Conservation (phyloP, 139 green algal species). For the Coelastrella sp. region DNA sequence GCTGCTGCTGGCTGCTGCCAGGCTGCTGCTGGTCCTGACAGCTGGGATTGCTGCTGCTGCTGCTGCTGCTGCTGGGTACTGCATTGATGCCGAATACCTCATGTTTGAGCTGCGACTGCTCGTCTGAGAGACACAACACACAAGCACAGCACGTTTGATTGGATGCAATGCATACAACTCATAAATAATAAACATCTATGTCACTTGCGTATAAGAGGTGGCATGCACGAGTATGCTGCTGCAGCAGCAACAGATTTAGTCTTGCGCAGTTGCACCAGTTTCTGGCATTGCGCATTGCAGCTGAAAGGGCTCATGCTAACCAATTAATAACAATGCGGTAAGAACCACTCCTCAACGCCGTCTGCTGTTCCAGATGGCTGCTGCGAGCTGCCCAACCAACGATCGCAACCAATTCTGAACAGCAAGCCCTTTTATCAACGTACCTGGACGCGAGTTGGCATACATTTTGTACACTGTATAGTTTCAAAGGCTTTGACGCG, state of each 20-base stretch:
- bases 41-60: background rate
- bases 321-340: background rate
- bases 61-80: background rate
- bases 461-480: background rate
- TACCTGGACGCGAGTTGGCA: background rate
- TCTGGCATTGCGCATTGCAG: too few relatives aligned
- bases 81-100: background rate
- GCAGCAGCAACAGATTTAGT: too few relatives aligned
- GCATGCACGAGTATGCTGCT: too few relatives aligned
- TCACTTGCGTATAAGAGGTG: too few relatives aligned
- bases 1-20: background rate
- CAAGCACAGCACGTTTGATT: too few relatives aligned
- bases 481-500: background rate
- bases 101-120: background rate
- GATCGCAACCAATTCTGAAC: background rate
- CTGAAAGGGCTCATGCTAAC: too few relatives aligned
- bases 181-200: too few relatives aligned
- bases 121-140: background rate
- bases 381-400: background rate
- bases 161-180: too few relatives aligned
- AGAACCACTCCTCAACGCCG: background rate
- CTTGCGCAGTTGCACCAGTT: too few relatives aligned
- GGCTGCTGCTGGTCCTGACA: background rate
- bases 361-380: background rate
- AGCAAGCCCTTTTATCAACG: background rate